These are phyloP conservation scores for Phytopythium ostracodes DNA, from an alignment of 352 stramenopile genomes.

Conservation along the genomic window DNA sequence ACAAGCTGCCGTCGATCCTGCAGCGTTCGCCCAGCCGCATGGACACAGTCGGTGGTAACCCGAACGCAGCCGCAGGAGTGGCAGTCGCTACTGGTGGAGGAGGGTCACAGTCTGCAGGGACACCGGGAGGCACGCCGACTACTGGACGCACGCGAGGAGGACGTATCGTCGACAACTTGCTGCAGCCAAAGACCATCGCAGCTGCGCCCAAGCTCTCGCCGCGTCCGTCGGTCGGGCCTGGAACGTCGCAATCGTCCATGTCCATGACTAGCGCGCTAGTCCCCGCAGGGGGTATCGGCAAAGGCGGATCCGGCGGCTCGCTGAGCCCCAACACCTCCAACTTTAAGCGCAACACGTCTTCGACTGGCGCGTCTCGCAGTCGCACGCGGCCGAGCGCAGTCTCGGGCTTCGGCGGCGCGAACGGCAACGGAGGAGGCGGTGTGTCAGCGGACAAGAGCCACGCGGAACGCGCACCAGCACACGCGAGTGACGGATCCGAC, in stretches of 20 bases:
- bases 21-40: slow-evolving; percentile 38
- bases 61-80: slow-evolving; percentile 7
- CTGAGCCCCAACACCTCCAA: slow-evolving; percentile 26
- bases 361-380: slow-evolving; percentile 31
- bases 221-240: slow-evolving; percentile 15
- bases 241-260: slow-evolving; percentile 17
- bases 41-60: slow-evolving; percentile 10
- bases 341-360: slow-evolving; percentile 54
- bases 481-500: slow-evolving; percentile 36
- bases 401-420: slow-evolving; percentile 12
- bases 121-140: slow-evolving; percentile 25
- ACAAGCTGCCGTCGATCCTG: slow-evolving; percentile 61
- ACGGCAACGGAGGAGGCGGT: slow-evolving; percentile 19
- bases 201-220: slow-evolving; percentile 40
- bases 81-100: slow-evolving; percentile 3
- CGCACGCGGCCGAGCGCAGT: slow-evolving; percentile 24
- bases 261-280: slow-evolving; percentile 18
- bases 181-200: slow-evolving; percentile 29
- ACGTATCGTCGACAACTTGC: slow-evolving; percentile 48
- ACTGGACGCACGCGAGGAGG: slow-evolving; percentile 25
- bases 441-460: slow-evolving; percentile 33
- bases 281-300: background rate
- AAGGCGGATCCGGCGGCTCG: background rate
- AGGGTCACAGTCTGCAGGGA: slow-evolving; percentile 5
- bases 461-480: slow-evolving; percentile 34